Evolutionary conservation across 2,329 filamentous ascomycete genomes (phyloP).

Genomic region (Exophiala oligosperma): DNA sequence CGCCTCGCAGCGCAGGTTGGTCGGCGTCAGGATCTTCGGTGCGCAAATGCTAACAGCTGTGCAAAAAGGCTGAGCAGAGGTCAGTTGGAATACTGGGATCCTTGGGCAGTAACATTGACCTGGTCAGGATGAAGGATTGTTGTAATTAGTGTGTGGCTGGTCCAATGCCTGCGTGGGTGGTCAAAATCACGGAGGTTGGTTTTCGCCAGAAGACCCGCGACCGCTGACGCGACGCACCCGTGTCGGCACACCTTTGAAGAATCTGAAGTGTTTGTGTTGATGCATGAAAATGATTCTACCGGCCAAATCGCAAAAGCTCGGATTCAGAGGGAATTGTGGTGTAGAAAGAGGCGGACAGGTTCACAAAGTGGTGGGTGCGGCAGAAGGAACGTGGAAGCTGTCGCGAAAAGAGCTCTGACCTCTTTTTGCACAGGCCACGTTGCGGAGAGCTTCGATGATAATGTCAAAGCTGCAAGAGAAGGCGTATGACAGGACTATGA

Average conservation of each 20-base stretch:
- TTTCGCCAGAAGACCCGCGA: slow-evolving; percentile 12
- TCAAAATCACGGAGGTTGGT: slow-evolving; percentile 26
- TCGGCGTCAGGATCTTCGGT: slow-evolving; percentile 3
- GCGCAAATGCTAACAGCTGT: neutral
- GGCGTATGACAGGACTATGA: neutral
- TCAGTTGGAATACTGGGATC: slow-evolving; percentile 7
- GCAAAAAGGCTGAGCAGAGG: slow-evolving; percentile 16
- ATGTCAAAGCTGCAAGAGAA: slow-evolving; percentile 8
- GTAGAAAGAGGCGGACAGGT: slow-evolving; percentile 2
- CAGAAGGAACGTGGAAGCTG: slow-evolving; percentile 1
- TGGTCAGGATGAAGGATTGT: slow-evolving; percentile 13
- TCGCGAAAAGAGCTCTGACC: slow-evolving; percentile 1
- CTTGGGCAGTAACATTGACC: slow-evolving; percentile 20
- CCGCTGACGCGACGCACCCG: slow-evolving; percentile 14
- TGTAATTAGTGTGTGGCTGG: slow-evolving; percentile 21
- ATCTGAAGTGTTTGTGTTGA: slow-evolving; percentile 5
- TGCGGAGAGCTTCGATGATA: neutral
- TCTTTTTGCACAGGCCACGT: slow-evolving; percentile 10
- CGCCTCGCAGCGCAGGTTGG: slow-evolving; percentile 21
- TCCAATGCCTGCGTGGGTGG: slow-evolving; percentile 10
- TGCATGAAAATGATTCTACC: neutral
- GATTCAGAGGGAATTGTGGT: slow-evolving; percentile 2
- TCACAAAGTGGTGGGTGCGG: slow-evolving; percentile 16
- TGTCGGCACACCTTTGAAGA: neutral
- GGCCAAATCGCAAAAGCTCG: neutral